Evolutionary conservation across 768 basidiomycete species (phyloP).

Genomic region (Suillus plorans): DNA sequence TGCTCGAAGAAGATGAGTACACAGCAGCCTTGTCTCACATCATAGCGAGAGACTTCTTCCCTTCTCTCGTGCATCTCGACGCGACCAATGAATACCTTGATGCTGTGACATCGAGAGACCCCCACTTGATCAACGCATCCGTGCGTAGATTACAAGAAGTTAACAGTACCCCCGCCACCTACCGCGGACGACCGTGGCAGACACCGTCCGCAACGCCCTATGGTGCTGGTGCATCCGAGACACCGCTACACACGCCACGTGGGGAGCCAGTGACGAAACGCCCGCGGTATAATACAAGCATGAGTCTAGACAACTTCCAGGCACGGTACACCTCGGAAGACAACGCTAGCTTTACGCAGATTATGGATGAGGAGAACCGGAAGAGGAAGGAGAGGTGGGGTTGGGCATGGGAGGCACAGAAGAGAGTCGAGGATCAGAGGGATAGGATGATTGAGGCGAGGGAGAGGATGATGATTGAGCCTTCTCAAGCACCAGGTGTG

Average conservation of each 20-base stretch:
- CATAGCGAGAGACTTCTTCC: constrained; percentile 98
- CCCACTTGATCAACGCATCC: constrained; percentile 70
- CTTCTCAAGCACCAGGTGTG: constrained; percentile 60
- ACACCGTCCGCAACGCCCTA: constrained; percentile 70
- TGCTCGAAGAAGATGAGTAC: constrained; percentile 94
- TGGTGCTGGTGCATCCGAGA: constrained; percentile 57
- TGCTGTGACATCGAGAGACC: constrained; percentile 74
- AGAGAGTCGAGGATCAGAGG: constrained; percentile 67
- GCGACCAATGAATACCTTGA: constrained; percentile 86
- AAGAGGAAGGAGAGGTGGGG: constrained; percentile 75
- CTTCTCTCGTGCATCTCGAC: constrained; percentile 85
- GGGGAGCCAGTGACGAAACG: constrained; percentile 54
- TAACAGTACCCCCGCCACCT: constrained; percentile 48
- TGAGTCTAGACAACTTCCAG: constrained; percentile 87
- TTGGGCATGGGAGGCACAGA: constrained; percentile 97
- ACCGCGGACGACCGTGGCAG: constrained; percentile 32
- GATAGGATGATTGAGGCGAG: constrained; percentile 64
- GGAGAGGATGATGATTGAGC: constrained; percentile 73
- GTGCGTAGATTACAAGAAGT: constrained; percentile 72
- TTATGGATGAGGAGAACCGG: constrained; percentile 87
- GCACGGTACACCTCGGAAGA: constrained; percentile 94
- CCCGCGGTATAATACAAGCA: constrained; percentile 53
- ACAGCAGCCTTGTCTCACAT: constrained; percentile 87
- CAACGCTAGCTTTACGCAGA: constrained; percentile 94
- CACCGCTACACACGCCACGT: constrained; percentile 53